A percentile compares a stretch with the other conserved stretches of the same genome.
Conservation (phyloP, 164 flowering plant genomes). For the Akebia trifoliata region DNA sequence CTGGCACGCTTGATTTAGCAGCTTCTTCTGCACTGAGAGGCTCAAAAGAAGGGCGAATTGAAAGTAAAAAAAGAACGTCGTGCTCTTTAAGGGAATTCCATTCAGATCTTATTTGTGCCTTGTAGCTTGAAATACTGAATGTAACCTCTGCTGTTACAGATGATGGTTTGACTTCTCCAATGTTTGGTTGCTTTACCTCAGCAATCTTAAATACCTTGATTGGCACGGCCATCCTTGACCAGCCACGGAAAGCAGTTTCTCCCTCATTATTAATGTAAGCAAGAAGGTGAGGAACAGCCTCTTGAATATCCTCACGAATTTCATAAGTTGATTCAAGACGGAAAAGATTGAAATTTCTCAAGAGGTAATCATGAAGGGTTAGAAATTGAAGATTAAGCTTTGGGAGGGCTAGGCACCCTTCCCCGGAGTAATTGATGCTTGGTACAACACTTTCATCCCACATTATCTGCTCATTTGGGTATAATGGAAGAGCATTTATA, state of each 20-base stretch:
- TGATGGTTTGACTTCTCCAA: conserved; percentile 97
- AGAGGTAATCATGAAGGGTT: conserved; percentile 95
- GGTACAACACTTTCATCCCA: conserved; percentile 99
- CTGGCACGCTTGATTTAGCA: conserved; percentile 79
- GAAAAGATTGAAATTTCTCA: conserved; percentile 92
- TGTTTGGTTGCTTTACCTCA: conserved; percentile 93
- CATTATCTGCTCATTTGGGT: conserved; percentile 96
- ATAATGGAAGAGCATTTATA: conserved; percentile 94
- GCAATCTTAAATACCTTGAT: conserved; percentile 70
- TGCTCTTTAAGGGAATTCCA: conserved; percentile 98
- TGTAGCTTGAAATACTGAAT: conserved; percentile 83
- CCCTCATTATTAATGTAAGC: conserved; percentile 92
- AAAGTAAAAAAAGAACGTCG: conserved; percentile 91
- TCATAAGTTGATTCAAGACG: conserved; percentile 99
- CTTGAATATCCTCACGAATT: conserved; percentile 98
- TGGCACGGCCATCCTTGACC: conserved; percentile 99
- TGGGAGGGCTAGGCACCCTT: conserved; percentile 99
- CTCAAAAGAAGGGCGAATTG: conserved; percentile 87
- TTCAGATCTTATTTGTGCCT: conserved; percentile 78
- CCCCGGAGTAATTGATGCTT: conserved; percentile 97
- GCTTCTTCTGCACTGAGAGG: conserved; percentile 89
- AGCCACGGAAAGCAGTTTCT: conserved; percentile 95
- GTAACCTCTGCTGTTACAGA: conserved; percentile 89
- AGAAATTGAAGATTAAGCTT: conserved; percentile 90
- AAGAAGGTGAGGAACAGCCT: conserved; percentile 95